Evolutionary conservation across 495 filamentous ascomycete species (phyloP), one percentile per base, ranked within the genome.

Genomic region (Lasiosphaeriaceae sp.): DNA sequence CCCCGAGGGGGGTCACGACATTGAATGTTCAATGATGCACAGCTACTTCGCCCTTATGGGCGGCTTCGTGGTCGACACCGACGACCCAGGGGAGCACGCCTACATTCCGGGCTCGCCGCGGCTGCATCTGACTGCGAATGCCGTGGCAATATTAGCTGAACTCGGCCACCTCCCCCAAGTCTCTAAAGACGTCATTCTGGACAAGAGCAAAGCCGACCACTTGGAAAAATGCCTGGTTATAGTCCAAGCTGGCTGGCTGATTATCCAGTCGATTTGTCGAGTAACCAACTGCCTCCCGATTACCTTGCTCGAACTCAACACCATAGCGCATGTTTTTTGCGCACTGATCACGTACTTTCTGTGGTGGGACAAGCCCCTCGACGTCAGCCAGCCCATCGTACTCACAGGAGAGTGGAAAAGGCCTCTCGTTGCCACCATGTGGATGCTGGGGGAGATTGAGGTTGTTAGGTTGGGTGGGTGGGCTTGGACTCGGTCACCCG

Each of bases 301-400:
- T 2, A 64, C 68, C 5, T 34, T 75, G 6, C 51, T 77, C 2
- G 73, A 78, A 43, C 39, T 76, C 19, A 68, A 74, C 59, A 70
- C 66, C 1, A 45, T 74, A 14, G 69, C 64, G 1, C 72, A 77
- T 55, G 69, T 69, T 14, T 6, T 71, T 11, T 74, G 71, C 48
- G 67, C 72, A 12, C 21, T 74, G 1, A 8, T 65, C 11, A 58
- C 72, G 21, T 77, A 76, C 56, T 29, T 47, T 0, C 48, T 67
- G 11, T 65, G 62, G 58, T 56, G 56, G 56, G 51, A 37, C 22
- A 62, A 61, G 37, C 56, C 56, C 5, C 45, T 54, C 11, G 55
- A 57, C 24, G 34, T 57, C 14, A 16, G 23, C 11, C 34, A 57
- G 6, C 55, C 55, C 6, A 48, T 20, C 9, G 4, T 50, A 9